phyloP scores from a whole-genome alignment of 345 rosid genomes.

The Pugionium dolabratum region DNA sequence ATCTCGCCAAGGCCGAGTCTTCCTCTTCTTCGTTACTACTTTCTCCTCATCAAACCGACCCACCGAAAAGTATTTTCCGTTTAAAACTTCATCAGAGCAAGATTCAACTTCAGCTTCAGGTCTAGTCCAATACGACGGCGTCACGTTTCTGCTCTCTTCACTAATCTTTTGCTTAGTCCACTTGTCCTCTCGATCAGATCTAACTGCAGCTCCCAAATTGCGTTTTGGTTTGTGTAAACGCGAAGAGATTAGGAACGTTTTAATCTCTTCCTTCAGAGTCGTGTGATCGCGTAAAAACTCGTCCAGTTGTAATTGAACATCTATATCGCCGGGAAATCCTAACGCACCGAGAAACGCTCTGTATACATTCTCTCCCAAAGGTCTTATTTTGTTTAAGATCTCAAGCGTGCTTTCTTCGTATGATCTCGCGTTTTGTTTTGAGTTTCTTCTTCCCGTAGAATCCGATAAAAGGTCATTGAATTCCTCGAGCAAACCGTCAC shows the following conservation, averaged over 20 bases:
- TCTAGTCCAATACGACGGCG: constrained; percentile 11
- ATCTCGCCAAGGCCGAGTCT: neutral
- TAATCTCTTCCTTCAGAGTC: neutral
- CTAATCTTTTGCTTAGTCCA: neutral
- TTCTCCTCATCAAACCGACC: neutral
- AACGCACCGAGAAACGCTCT: neutral
- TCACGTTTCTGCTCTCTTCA: neutral
- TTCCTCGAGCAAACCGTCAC: neutral
- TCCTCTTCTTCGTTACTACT: neutral
- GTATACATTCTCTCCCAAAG: neutral
- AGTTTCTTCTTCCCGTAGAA: neutral
- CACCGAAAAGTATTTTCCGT: neutral
- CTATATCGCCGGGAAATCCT: neutral
- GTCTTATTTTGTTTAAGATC: neutral
- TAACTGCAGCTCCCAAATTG: neutral
- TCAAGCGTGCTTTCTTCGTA: neutral
- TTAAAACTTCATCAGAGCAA: constrained; percentile 1
- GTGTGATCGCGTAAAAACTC: neutral
- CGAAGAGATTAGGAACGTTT: neutral
- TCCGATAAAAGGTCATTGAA: neutral
- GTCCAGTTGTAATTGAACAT: neutral
- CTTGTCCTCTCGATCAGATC: neutral
- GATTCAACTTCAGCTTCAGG: constrained; percentile 2
- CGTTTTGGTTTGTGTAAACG: neutral
- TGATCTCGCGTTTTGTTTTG: neutral